phyloP scores from a whole-genome alignment of 2,329 filamentous ascomycete genomes.

The Aspergillus sp. region DNA sequence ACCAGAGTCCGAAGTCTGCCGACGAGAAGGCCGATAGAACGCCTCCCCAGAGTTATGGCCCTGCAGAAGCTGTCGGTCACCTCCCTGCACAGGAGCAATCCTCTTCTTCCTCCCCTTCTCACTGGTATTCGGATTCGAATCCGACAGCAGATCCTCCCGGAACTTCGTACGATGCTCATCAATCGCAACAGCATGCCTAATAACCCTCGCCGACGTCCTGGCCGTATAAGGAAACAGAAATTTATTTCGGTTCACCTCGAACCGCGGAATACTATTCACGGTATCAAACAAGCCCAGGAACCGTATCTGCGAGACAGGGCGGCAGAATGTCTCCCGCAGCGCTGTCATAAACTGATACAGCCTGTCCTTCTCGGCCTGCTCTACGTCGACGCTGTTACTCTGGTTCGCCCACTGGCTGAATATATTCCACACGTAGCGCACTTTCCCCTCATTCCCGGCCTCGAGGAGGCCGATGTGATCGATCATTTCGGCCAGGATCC shows the following conservation, averaged over 20 bases:
- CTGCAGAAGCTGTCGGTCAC: no score
- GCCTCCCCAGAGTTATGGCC: not conserved
- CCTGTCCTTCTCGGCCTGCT: slow-evolving; percentile 11
- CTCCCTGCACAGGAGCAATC: no score
- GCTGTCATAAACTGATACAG: not conserved
- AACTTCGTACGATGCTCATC: slow-evolving; percentile 57
- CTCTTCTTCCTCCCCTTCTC: slow-evolving; percentile 8
- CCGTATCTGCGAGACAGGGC: no score
- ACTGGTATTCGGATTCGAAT: not conserved
- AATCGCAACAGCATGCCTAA: slow-evolving; percentile 53
- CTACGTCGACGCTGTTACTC: not conserved
- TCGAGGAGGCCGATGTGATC: slow-evolving; percentile 20
- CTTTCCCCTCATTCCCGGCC: slow-evolving; percentile 22
- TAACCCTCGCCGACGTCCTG: slow-evolving; percentile 44
- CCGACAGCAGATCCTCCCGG: slow-evolving; percentile 9
- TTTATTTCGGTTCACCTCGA: slow-evolving; percentile 8
- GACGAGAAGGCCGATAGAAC: slow-evolving; percentile 19
- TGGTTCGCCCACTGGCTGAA: slow-evolving; percentile 15
- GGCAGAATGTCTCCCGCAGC: no score
- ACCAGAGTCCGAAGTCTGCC: no score
- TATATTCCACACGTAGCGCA: slow-evolving; percentile 19
- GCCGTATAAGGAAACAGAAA: slow-evolving; percentile 31
- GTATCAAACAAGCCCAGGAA: slow-evolving; percentile 10
- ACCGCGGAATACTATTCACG: slow-evolving; percentile 25
- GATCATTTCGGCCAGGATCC: slow-evolving; percentile 25